phyloP scores from a whole-genome alignment of 345 rosid species.

The Euphorbia lathyris region DNA sequence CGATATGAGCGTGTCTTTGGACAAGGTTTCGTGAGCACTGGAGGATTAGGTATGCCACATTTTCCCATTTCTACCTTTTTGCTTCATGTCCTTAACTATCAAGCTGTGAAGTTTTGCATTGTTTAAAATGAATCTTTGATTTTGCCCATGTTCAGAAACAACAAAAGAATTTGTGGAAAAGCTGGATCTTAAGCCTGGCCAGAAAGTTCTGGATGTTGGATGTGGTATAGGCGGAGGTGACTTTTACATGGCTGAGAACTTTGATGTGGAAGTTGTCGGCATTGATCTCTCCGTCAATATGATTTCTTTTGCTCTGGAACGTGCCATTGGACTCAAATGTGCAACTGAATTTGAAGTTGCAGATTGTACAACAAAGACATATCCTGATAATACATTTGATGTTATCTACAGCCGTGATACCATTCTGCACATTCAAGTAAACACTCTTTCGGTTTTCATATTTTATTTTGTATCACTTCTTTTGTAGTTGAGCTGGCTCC shows the following conservation, averaged over 20 bases:
- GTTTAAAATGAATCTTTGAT: conserved; percentile 9
- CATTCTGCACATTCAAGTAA: conserved; percentile 88
- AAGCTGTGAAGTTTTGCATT: neutral
- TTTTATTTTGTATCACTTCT: neutral
- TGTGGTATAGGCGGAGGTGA: conserved; percentile 99
- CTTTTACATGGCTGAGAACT: conserved; percentile 96
- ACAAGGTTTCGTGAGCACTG: conserved; percentile 90
- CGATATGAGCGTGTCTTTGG: conserved; percentile 97
- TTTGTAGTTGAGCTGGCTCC: too few relatives aligned
- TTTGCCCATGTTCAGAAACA: conserved; percentile 58
- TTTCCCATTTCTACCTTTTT: neutral
- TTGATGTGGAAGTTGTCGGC: conserved; percentile 83
- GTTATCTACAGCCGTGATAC: conserved; percentile 98
- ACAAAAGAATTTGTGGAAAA: conserved; percentile 88
- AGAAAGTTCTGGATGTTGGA: conserved; percentile 96
- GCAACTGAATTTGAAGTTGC: conserved; percentile 95
- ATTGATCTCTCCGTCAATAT: conserved; percentile 91
- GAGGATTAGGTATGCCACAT: conserved; percentile 67
- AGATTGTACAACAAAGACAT: conserved; percentile 84
- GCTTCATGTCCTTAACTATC: neutral
- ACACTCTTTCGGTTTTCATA: neutral
- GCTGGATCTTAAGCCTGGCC: conserved; percentile 86
- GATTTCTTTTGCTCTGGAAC: conserved; percentile 94
- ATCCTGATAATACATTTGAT: conserved; percentile 77
- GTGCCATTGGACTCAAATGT: conserved; percentile 83